Base-by-base conservation (phyloP, 768 basidiomycete species). In the Scleroderma bovista region DNA sequence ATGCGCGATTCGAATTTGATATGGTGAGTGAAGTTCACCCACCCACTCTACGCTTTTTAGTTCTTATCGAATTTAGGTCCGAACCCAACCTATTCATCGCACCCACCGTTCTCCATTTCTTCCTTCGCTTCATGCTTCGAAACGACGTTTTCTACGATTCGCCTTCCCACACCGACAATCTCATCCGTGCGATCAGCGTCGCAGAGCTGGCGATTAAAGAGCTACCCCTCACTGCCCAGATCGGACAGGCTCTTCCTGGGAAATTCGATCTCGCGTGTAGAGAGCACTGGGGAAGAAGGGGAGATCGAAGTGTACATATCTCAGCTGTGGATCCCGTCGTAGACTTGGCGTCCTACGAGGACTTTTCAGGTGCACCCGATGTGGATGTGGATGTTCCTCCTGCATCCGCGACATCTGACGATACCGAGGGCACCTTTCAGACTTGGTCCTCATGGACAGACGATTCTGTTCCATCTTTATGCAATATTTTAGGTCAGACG, bases 1-100 rank as follows among this genome's bases (percentile, higher is more conserved):
- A 80, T 81, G 67, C 69, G 77, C 22, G 74, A 79, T 47, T 78
- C 78, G 47, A 88, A 88, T 15, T 65, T 86, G 32, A 74, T 81
- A 50, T 88, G 40, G 40, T 20, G 19, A n/a, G n/a, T n/a, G n/a
- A n/a, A n/a, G n/a, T n/a, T n/a, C n/a, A n/a, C n/a, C n/a, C 26
- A 86, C 86, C 56, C 19, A 47, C 38, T 34, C 52, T 8, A 34
- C 42, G 48, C 22, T 20, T 12, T 11, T n/a, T 17, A 20, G 3
- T 39, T 45, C 37, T 44, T 17, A 33, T 56, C 24, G 26, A 7
- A 4, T 32, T 20, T 1, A 78, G 76, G 73, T 60, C 71, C 0
- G 71, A 72, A 22, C 64, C 56, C 31, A 76, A 77, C 55, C 57
- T 77, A 17, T 57, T 65, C 24, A 69, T 63, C 38, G 64, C 73